Base-by-base conservation (phyloP, 108 stramenopile genomes). In the Stephanodiscus minutulus region DNA sequence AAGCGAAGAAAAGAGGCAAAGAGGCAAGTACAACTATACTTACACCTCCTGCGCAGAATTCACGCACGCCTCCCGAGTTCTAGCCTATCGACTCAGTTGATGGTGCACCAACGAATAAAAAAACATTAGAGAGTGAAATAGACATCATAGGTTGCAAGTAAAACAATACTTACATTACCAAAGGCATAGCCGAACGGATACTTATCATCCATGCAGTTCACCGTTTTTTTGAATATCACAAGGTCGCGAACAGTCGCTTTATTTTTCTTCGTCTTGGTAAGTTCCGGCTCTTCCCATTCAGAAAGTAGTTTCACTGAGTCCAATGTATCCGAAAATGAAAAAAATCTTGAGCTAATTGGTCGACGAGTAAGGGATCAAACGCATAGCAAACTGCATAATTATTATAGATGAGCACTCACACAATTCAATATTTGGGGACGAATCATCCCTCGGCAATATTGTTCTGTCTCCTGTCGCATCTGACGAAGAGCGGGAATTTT, bases 121-220 rank as follows among this genome's bases (percentile, higher is more conserved):
- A n/a, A 39, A 49, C 13, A 61, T n/a, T 35, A 37, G 33, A 20
- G 17, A 49, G 3, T 61, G 18, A 59, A 21, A 39, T 44, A 35
- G 29, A 29, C 36, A 52, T 7, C 25, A 62, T 43, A 2, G 15
- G 25, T 70, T 52, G 29, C 18, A 33, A 35, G 43, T 6, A 47
- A 21, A 29, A 31, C 21, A 44, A 24, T 31, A 71, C 70, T 74
- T 24, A 71, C 74, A 22, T 37, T 57, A 10, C 91, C 91, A 77
- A 91, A 91, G 47, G 83, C 58, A 41, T 73, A 72, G 18, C 87
- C 82, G 57, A 92, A 87, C 31, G 86, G 84, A 71, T 84, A 86
- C 21, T 64, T 50, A 18, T 74, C 70, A 46, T 91, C 86, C 85
- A 94, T 85, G 70, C 74, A 84, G 8, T 81, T 56, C 20, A 90